phyloP scores from a whole-genome alignment of 371 early-diverging fungal genomes.

The Basidiobolus meristosporus region DNA sequence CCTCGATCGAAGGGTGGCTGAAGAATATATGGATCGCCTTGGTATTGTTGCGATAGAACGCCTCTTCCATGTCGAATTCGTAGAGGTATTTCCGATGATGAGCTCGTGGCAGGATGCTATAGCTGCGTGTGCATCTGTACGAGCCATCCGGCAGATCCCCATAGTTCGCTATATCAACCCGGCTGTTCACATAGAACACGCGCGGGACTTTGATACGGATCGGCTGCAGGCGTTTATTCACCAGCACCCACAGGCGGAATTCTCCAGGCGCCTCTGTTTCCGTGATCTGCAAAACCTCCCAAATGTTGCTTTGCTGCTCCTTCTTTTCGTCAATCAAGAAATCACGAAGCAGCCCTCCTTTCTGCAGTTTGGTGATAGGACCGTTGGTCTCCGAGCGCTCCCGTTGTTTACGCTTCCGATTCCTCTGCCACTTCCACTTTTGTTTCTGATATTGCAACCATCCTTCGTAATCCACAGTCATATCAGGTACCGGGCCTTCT shows the following conservation, averaged over 20 bases:
- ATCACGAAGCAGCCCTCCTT: too few relatives aligned
- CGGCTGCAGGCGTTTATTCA: conserved; percentile 41
- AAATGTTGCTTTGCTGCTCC: conserved; percentile 9
- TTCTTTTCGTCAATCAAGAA: too few relatives aligned
- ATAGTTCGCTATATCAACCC: conserved; percentile 12
- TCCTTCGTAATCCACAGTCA: conserved; percentile 25
- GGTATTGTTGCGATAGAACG: conserved; percentile 40
- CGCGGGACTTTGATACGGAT: conserved; percentile 65
- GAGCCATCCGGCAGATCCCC: conserved; percentile 4
- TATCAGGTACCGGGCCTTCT: conserved; percentile 24
- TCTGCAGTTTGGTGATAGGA: too few relatives aligned
- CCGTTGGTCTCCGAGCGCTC: conserved; percentile 10
- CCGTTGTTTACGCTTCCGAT: conserved; percentile 24
- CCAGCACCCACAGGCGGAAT: conserved; percentile 63
- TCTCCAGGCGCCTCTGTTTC: conserved; percentile 71
- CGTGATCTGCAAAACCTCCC: conserved; percentile 74
- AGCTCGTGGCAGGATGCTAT: conserved; percentile 9
- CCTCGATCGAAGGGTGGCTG: conserved; percentile 73
- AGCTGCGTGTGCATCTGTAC: conserved; percentile 2
- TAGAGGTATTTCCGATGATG: conserved; percentile 31
- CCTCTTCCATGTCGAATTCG: conserved; percentile 62
- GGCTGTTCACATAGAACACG: conserved; percentile 66
- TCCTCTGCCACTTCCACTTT: conserved; percentile 38
- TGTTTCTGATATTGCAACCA: conserved; percentile 52
- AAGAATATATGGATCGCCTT: conserved; percentile 55